Percentiles rank a stretch among this genome's conserved stretches.
Conservation (phyloP, 768 basidiomycete species). For the Saitozyma podzolica region DNA sequence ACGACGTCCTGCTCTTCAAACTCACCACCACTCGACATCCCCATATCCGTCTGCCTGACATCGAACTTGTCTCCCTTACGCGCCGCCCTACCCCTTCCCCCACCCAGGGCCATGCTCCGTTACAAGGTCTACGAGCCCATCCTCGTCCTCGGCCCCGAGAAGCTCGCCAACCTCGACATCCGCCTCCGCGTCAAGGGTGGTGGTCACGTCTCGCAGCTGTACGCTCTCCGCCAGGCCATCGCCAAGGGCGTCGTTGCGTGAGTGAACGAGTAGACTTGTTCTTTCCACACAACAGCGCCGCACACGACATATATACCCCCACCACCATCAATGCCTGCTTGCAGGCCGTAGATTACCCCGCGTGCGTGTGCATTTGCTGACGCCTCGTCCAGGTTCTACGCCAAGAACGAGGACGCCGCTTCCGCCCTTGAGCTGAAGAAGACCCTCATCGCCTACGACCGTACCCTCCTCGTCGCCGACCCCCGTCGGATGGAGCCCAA, state of each 20-base stretch:
- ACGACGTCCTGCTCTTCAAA: background rate
- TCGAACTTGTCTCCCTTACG: background rate
- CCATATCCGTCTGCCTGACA: no score
- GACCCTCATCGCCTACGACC: conserved; percentile 93
- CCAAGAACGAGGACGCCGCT: conserved; percentile 97
- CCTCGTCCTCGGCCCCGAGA: conserved; percentile 87
- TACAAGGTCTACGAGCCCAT: conserved; percentile 98
- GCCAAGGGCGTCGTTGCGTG: conserved; percentile 96
- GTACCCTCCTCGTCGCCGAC: conserved; percentile 57
- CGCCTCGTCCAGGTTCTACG: conserved; percentile 59
- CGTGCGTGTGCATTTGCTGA: conserved; percentile 8
- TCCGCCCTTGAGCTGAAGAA: conserved; percentile 98
- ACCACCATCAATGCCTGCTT: no score
- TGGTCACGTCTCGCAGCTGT: conserved; percentile 98
- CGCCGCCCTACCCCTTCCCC: background rate
- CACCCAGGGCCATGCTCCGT: conserved; percentile 66
- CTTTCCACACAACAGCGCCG: background rate
- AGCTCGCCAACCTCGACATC: conserved; percentile 85
- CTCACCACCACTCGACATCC: no score
- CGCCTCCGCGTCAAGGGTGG: conserved; percentile 98
- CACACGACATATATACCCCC: no score
- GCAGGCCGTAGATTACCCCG: no score
- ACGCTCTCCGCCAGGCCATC: conserved; percentile 98
- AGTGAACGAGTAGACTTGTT: conserved; percentile 18
- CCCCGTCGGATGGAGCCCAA: conserved; percentile 95